These are phyloP conservation scores for Raffaelea arxii DNA, from an alignment of 2,329 filamentous ascomycete species.

Conservation along the genomic window DNA sequence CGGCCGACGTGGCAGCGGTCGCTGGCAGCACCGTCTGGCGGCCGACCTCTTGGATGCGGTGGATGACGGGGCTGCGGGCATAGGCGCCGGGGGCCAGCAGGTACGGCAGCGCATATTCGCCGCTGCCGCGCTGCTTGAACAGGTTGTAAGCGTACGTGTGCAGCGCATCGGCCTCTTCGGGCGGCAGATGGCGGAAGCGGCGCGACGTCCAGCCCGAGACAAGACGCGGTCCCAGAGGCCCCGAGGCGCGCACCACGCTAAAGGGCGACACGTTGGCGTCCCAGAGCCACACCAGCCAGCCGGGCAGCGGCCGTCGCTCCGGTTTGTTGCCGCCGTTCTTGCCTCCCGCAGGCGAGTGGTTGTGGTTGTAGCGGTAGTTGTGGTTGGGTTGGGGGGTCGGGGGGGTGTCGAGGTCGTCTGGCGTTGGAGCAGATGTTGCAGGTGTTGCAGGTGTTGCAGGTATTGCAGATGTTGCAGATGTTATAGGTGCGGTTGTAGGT, in stretches of 20 bases:
- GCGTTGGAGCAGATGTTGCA: no score
- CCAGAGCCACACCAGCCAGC: slow-evolving; percentile 91
- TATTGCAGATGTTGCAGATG: no score
- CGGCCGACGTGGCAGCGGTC: slow-evolving; percentile 13
- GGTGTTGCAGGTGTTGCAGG: no score
- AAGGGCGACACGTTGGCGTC: slow-evolving; percentile 96
- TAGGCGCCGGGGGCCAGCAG: slow-evolving; percentile 90
- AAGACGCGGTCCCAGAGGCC: slow-evolving; percentile 81
- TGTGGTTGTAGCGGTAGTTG: slow-evolving; percentile 19
- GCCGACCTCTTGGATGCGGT: slow-evolving; percentile 77
- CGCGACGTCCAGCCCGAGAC: slow-evolving; percentile 93
- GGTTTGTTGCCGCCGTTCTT: no score
- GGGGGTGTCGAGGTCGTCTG: background rate
- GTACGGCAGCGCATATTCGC: slow-evolving; percentile 88
- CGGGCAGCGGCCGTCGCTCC: slow-evolving; percentile 51
- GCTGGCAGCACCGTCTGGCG: slow-evolving; percentile 47
- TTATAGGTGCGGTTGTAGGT: no score
- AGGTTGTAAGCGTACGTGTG: slow-evolving; percentile 93
- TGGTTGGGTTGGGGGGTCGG: background rate
- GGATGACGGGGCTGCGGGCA: slow-evolving; percentile 77
- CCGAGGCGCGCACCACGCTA: slow-evolving; percentile 76
- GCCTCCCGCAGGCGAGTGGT: background rate
- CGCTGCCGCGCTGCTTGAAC: slow-evolving; percentile 84
- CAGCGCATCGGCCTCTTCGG: slow-evolving; percentile 69
- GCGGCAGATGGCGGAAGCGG: slow-evolving; percentile 80